Percentiles rank a stretch among this genome's conserved stretches.
These are phyloP conservation scores for Lanmaoa rubissima DNA, from an alignment of 768 basidiomycete species.

Conservation along the genomic window DNA sequence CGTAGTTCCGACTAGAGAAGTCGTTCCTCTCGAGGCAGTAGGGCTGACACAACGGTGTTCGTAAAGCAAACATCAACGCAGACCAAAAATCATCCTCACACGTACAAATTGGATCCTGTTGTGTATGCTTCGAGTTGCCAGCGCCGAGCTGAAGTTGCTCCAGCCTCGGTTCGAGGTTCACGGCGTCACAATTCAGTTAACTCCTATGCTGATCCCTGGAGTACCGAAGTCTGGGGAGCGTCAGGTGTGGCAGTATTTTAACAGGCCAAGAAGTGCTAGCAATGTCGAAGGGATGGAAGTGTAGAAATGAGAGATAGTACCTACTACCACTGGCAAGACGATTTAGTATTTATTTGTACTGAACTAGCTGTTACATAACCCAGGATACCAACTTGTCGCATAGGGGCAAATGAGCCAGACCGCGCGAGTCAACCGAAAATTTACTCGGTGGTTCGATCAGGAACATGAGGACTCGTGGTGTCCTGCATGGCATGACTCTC, in stretches of 20 bases:
- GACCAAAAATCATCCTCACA: background rate
- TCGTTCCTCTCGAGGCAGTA: background rate
- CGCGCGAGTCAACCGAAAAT: background rate
- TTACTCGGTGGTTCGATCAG: background rate
- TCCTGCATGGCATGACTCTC: conserved; percentile 4
- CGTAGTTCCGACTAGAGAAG: background rate
- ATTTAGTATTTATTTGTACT: too few species aligned
- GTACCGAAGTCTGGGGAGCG: background rate
- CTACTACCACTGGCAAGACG: background rate
- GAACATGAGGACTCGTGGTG: background rate
- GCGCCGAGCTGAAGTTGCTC: background rate
- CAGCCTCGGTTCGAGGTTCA: background rate
- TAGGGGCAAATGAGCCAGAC: background rate
- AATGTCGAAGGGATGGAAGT: background rate
- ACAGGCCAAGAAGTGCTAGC: background rate
- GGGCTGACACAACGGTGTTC: background rate
- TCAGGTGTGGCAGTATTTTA: too few species aligned
- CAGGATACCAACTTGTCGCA: background rate
- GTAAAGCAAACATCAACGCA: background rate
- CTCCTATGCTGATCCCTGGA: too few species aligned
- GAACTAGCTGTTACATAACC: background rate
- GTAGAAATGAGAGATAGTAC: background rate
- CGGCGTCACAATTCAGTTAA: background rate
- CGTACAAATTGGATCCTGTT: background rate
- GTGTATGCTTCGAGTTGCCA: background rate